A percentile compares a stretch with the other conserved stretches of the same genome.
These are phyloP conservation scores for Rhizopogon sp. DNA, from an alignment of 768 basidiomycete genomes.

Conservation along the genomic window DNA sequence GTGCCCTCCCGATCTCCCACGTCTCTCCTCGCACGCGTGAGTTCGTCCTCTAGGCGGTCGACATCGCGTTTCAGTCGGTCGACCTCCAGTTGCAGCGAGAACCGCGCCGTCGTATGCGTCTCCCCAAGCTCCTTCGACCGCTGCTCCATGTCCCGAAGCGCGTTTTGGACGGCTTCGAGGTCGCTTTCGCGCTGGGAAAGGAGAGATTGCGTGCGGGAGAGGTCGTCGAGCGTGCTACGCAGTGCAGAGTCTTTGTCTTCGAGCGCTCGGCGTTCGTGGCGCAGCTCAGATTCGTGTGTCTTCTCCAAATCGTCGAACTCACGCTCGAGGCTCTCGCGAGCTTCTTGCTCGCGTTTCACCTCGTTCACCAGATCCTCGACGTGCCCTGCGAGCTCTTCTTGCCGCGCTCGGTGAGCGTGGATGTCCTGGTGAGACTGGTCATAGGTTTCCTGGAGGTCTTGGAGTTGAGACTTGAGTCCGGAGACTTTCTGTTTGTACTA, in stretches of 20 bases:
- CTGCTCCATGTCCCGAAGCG: slow-evolving; percentile 64
- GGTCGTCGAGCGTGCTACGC: slow-evolving; percentile 56
- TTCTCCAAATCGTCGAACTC: slow-evolving; percentile 55
- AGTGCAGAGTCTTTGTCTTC: slow-evolving; percentile 70
- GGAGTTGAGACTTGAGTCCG: slow-evolving; percentile 56
- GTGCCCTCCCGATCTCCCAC: slow-evolving; percentile 61
- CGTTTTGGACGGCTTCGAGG: slow-evolving; percentile 64
- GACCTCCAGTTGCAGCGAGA: slow-evolving; percentile 85
- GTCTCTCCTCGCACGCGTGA: slow-evolving; percentile 65
- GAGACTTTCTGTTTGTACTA: slow-evolving; percentile 55
- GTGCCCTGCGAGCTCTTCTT: slow-evolving; percentile 74
- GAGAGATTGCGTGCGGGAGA: slow-evolving; percentile 56
- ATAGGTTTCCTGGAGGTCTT: slow-evolving; percentile 61
- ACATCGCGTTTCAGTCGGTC: slow-evolving; percentile 85
- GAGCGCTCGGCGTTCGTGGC: slow-evolving; percentile 55
- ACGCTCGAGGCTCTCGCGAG: slow-evolving; percentile 48
- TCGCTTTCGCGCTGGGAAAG: slow-evolving; percentile 74
- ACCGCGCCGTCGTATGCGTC: slow-evolving; percentile 74
- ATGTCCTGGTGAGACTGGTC: slow-evolving; percentile 60
- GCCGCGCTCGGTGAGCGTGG: slow-evolving; percentile 60
- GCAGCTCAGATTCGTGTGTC: slow-evolving; percentile 56
- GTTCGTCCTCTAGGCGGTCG: slow-evolving; percentile 73
- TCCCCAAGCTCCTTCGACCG: slow-evolving; percentile 82
- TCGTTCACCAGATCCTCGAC: slow-evolving; percentile 68
- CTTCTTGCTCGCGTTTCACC: slow-evolving; percentile 51